These are phyloP conservation scores for Entomortierella parvispora DNA, from an alignment of 192 early-diverging fungal species.

Conservation along the genomic window DNA sequence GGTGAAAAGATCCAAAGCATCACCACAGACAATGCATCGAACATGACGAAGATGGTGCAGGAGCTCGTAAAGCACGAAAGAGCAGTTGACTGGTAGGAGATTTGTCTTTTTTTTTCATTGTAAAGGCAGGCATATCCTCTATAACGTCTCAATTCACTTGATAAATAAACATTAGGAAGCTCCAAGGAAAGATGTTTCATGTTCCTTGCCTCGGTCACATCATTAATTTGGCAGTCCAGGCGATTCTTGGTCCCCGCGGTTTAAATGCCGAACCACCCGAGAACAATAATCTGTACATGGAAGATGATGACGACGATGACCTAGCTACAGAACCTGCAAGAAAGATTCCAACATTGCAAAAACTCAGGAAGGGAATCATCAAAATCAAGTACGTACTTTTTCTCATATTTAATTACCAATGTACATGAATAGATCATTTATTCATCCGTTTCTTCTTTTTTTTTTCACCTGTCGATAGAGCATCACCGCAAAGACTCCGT, in stretches of 20 bases:
- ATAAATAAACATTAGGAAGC: slow-evolving; percentile 3
- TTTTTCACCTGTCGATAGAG: too few species aligned
- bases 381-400: too few species aligned
- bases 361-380: too few species aligned
- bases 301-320: slow-evolving; percentile 4
- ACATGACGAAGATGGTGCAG: slow-evolving; percentile 18
- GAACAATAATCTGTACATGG: slow-evolving; percentile 1
- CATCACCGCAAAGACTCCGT: too few species aligned
- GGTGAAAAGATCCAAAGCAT: slow-evolving; percentile 22
- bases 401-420: too few species aligned
- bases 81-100: slow-evolving; percentile 17
- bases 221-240: slow-evolving; percentile 25
- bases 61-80: slow-evolving; percentile 8
- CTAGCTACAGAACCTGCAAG: too few species aligned
- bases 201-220: slow-evolving; percentile 31
- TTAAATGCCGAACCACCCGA: slow-evolving; percentile 17
- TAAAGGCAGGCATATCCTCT: not conserved
- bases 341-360: not conserved
- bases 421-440: too few species aligned
- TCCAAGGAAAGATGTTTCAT: slow-evolving; percentile 14
- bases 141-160: not conserved
- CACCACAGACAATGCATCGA: slow-evolving; percentile 26
- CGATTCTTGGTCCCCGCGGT: slow-evolving; percentile 15
- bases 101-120: not conserved
- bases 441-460: too few species aligned